These are phyloP conservation scores for Cladosporium colombiae DNA, from an alignment of 2,329 filamentous ascomycete species.

Conservation along the genomic window DNA sequence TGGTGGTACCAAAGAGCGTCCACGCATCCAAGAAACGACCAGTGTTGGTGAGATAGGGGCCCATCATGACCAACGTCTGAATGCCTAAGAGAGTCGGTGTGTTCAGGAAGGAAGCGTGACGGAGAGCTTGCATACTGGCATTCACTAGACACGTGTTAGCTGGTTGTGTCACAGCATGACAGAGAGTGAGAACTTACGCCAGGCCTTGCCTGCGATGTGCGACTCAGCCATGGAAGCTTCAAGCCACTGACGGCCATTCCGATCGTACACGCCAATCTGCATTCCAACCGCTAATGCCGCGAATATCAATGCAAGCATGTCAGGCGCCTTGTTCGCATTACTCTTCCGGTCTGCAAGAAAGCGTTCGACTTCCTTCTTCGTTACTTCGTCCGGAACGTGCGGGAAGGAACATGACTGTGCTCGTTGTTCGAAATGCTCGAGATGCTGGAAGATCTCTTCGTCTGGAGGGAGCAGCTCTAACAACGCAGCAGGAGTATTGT, in stretches of 20 bases:
- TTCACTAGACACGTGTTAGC: conserved; percentile 41
- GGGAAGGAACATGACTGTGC: conserved; percentile 49
- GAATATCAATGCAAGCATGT: conserved; percentile 52
- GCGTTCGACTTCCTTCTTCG: conserved; percentile 46
- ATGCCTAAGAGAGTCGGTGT: conserved; percentile 49
- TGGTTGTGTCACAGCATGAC: not conserved
- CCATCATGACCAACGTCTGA: conserved; percentile 51
- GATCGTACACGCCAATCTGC: conserved; percentile 49
- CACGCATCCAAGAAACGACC: conserved; percentile 54
- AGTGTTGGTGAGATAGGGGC: conserved; percentile 51
- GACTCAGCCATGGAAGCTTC: conserved; percentile 41
- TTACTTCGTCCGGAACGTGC: conserved; percentile 47
- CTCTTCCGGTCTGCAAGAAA: conserved; percentile 44
- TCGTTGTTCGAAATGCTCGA: conserved; percentile 46
- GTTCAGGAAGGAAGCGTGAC: conserved; percentile 51
- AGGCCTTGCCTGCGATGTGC: conserved; percentile 44
- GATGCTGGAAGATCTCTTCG: conserved; percentile 42
- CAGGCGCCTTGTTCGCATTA: conserved; percentile 48
- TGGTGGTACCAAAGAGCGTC: conserved; percentile 52
- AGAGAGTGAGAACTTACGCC: conserved; percentile 42
- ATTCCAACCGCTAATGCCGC: conserved; percentile 49
- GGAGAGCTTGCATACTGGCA: conserved; percentile 53
- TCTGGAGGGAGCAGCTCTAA: conserved; percentile 42
- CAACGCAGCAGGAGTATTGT: conserved; percentile 27
- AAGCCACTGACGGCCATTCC: conserved; percentile 42